Base-by-base conservation (phyloP, 306 rosid genomes). In the Prunus mume region DNA sequence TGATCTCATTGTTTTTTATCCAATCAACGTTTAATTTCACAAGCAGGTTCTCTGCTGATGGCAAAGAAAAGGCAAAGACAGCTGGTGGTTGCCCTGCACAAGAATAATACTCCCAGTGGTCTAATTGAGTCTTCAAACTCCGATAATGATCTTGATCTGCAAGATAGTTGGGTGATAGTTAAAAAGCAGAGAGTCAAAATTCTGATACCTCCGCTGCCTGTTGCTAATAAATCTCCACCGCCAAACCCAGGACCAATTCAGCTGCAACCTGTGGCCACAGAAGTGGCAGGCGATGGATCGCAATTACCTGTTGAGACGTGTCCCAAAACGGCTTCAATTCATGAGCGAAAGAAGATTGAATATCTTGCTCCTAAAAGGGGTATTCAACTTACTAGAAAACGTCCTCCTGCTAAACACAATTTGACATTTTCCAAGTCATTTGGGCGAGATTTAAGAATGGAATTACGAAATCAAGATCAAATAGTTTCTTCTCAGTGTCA, bases 141-240 rank as follows among this genome's bases (percentile, higher is more conserved):
- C 38, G 78, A 80, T 70, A 65, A 62, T 14, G 81, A 65, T 78
- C 76, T 49, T 41, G 85, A 85, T 51, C 74, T 70, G 73, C 81
- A 50, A 12, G 89, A 72, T 74, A 85, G 85, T 81, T 95, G 99
- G 98, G 79, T 95, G 77, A 93, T 91, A 45, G 97, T 95, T 13
- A 92, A 95, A 87, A 87, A 74, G 87, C 97, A 90, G 87, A 87
- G 85, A 78, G 86, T 95, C 61, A 91, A 81, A 78, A 89, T 95
- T 75, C 77, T 92, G 74, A 89, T 95, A 74, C 88, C 97, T 77
- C 73, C 91, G 20, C 79, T 72, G 19, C 85, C 91, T 46, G 69
- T 41, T 82, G 72, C 81, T 20, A 79, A 78, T 72, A 74, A 45
- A 49, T 64, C 80, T 65, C 55, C 86, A 27, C 76, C 76, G 32